phyloP scores from a whole-genome alignment of 148 eudicot genomes.

The Rhododendron simsii region DNA sequence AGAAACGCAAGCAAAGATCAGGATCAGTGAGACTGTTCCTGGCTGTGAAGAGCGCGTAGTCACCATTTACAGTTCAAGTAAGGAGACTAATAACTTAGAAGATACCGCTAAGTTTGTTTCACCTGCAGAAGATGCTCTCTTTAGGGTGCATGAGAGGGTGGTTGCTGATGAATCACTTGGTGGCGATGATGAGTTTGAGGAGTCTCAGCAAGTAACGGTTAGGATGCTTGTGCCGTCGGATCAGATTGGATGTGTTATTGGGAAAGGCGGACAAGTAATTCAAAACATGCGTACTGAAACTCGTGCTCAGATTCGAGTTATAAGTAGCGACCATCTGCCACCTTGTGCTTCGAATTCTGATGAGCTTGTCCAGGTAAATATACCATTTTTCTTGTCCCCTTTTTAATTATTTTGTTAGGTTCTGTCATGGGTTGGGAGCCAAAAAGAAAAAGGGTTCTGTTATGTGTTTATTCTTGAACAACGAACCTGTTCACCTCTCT shows the following conservation, averaged over 20 bases:
- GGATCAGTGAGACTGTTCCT: slow-evolving; percentile 77
- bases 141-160: slow-evolving; percentile 74
- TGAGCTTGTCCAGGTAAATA: slow-evolving; percentile 82
- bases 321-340: slow-evolving; percentile 76
- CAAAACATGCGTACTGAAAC: slow-evolving; percentile 77
- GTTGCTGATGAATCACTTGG: slow-evolving; percentile 58
- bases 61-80: slow-evolving; percentile 68
- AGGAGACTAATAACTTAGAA: slow-evolving; percentile 60
- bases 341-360: slow-evolving; percentile 77
- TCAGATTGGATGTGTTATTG: slow-evolving; percentile 94
- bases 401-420: not conserved
- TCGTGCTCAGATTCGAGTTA: slow-evolving; percentile 70
- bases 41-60: slow-evolving; percentile 88
- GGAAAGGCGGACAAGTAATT: slow-evolving; percentile 91
- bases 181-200: slow-evolving; percentile 62
- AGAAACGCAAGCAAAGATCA: slow-evolving; percentile 72
- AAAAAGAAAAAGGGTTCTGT: not conserved
- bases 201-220: slow-evolving; percentile 48
- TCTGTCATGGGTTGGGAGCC: not conserved
- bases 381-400: not conserved
- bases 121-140: slow-evolving; percentile 86
- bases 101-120: slow-evolving; percentile 48
- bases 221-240: slow-evolving; percentile 82
- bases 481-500: not conserved
- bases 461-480: not conserved